phyloP scores from a whole-genome alignment of 345 rosid species.

The Geranium rotundifolium region DNA sequence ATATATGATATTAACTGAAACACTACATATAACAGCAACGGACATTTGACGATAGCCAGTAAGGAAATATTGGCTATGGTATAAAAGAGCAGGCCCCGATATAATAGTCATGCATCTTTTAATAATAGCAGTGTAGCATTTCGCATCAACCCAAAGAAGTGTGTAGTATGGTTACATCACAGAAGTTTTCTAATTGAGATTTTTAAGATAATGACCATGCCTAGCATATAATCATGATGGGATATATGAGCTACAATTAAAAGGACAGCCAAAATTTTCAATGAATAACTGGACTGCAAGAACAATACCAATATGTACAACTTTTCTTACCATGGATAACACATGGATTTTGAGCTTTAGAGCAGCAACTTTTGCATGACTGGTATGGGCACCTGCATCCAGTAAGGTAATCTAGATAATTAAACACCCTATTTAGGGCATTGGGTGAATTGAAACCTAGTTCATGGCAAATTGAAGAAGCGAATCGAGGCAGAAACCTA shows the following conservation, averaged over 20 bases:
- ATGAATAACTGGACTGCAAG: not conserved
- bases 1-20: too few relatives aligned
- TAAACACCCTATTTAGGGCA: too few relatives aligned
- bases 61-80: too few relatives aligned
- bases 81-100: too few relatives aligned
- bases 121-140: too few relatives aligned
- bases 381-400: constrained; percentile 80
- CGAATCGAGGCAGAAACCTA: not conserved
- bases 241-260: not conserved
- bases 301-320: not conserved
- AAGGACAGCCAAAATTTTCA: constrained; percentile 1
- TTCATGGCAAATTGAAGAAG: too few relatives aligned
- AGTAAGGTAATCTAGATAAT: not conserved
- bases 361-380: constrained; percentile 93
- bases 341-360: constrained; percentile 91
- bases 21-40: too few relatives aligned
- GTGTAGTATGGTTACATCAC: not conserved
- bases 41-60: too few relatives aligned
- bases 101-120: too few relatives aligned
- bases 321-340: constrained; percentile 71
- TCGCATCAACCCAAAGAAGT: not conserved
- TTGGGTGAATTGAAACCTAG: too few relatives aligned
- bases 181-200: not conserved
- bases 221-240: not conserved
- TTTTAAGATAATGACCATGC: too few relatives aligned